A percentile compares a stretch with the other conserved stretches of the same genome.
Conservation (phyloP, 2,329 filamentous ascomycete genomes). For the Xenoacremonium recifei region DNA sequence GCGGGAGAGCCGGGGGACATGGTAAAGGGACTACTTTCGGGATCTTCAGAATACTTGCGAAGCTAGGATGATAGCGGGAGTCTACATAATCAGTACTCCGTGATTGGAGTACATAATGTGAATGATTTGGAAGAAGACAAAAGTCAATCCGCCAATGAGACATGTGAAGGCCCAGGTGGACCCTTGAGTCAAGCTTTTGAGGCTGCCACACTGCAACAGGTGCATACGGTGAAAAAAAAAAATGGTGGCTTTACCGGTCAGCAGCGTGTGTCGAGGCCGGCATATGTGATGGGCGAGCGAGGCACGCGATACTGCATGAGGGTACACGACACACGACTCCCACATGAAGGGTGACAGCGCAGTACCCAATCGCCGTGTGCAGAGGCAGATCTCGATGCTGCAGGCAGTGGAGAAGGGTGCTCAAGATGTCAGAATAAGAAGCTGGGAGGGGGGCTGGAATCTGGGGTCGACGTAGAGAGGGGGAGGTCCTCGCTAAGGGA, state of each 20-base stretch:
- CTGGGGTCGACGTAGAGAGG: no score
- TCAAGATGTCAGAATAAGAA: no score
- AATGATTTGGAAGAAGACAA: conserved; percentile 5
- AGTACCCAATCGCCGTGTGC: conserved; percentile 12
- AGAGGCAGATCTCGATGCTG: conserved; percentile 28
- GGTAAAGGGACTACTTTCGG: conserved; percentile 2
- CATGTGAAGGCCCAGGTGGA: no score
- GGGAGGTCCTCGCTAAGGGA: no score
- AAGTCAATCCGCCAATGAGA: conserved; percentile 12
- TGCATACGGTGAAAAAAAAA: conserved; percentile 1
- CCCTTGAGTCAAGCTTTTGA: no score
- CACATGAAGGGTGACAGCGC: neutral
- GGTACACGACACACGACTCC: neutral
- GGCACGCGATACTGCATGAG: no score
- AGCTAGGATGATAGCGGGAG: neutral
- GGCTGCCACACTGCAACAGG: no score
- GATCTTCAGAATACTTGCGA: neutral
- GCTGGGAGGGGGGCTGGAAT: no score
- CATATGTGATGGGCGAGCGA: no score
- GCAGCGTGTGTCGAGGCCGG: no score
- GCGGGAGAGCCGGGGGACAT: neutral
- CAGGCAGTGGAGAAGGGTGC: no score
- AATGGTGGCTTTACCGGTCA: neutral
- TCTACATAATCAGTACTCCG: neutral
- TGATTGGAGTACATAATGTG: no score